Conservation (phyloP, 2,329 filamentous ascomycete genomes). For the Aurifilum marmelostoma region DNA sequence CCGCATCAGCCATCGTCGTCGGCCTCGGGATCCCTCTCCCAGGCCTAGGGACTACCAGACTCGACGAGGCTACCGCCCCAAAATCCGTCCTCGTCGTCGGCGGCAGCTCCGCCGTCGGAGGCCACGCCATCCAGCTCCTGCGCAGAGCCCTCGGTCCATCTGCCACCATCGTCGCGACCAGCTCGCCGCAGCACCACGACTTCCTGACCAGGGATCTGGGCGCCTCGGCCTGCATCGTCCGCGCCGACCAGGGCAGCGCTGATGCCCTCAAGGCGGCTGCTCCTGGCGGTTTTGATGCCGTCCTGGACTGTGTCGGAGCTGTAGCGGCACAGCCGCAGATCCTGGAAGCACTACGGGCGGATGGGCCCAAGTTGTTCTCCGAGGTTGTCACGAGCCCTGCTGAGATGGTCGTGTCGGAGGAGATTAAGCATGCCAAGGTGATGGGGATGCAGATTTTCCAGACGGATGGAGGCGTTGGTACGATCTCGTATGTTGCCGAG, state of each 20-base stretch:
- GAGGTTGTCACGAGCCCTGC: conserved; percentile 36
- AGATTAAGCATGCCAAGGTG: conserved; percentile 33
- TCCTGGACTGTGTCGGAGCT: conserved; percentile 40
- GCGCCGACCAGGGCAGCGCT: conserved; percentile 26
- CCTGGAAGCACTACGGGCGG: conserved; percentile 33
- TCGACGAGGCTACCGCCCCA: conserved; percentile 6
- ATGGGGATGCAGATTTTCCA: conserved; percentile 34
- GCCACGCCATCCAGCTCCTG: conserved; percentile 41
- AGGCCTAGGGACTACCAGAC: conserved; percentile 28
- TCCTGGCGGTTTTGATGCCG: conserved; percentile 38
- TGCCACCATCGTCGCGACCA: conserved; percentile 39
- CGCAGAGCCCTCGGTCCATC: conserved; percentile 37
- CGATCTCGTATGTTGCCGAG: conserved; percentile 32
- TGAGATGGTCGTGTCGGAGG: conserved; percentile 34
- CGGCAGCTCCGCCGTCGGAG: conserved; percentile 40
- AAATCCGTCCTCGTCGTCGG: conserved; percentile 42
- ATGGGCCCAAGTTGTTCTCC: conserved; percentile 37
- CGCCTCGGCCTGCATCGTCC: conserved; percentile 31
- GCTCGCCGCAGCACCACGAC: conserved; percentile 35
- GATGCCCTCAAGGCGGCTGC: conserved; percentile 32
- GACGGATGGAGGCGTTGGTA: conserved; percentile 31
- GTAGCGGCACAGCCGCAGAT: conserved; percentile 34
- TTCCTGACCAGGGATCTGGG: conserved; percentile 31
- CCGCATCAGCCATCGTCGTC: conserved; percentile 31
- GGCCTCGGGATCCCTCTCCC: conserved; percentile 37